Evolutionary conservation across 2,329 filamentous ascomycete genomes (phyloP).

Genomic region (Paradendryphiella salina): DNA sequence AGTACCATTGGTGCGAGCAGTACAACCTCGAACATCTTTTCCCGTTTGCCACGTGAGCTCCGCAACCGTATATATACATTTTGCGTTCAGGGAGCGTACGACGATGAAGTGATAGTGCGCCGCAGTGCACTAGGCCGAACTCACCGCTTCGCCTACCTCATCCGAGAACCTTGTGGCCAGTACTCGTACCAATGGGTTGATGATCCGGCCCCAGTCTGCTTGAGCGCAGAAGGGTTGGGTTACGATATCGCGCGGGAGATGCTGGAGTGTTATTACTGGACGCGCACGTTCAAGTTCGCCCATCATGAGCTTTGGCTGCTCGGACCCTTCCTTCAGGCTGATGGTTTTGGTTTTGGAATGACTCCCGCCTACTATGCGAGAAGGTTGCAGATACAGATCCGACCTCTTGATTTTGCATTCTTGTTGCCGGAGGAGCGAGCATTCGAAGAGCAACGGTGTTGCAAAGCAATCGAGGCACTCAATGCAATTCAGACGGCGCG

Average conservation of each 20-base stretch:
- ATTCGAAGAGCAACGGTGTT: conserved; percentile 8
- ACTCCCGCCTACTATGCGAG: conserved; percentile 18
- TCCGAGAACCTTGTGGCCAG: conserved; percentile 16
- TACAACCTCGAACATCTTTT: conserved; percentile 8
- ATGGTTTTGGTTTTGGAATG: conserved; percentile 16
- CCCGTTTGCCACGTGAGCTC: conserved; percentile 25
- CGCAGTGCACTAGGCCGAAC: conserved; percentile 1
- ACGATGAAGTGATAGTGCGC: conserved; percentile 29
- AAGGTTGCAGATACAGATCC: conserved; percentile 18
- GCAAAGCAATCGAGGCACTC: conserved; percentile 8
- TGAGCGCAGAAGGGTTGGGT: conserved; percentile 7
- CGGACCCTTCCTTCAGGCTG: conserved; percentile 15
- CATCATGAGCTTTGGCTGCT: conserved; percentile 22
- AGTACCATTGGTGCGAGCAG: neutral
- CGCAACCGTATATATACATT: conserved; percentile 25
- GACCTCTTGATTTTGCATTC: conserved; percentile 14
- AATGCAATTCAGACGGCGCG: conserved; percentile 6
- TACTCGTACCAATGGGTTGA: conserved; percentile 25
- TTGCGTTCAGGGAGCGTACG: conserved; percentile 21
- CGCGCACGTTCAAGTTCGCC: conserved; percentile 24
- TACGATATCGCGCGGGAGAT: conserved; percentile 16
- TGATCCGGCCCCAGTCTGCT: conserved; percentile 14
- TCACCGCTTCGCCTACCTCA: conserved; percentile 12
- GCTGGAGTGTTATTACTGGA: conserved; percentile 26
- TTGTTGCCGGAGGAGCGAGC: conserved; percentile 9